Evolutionary conservation across 139 green algal genomes (phyloP).

Genomic region (Penium margaritaceum): DNA sequence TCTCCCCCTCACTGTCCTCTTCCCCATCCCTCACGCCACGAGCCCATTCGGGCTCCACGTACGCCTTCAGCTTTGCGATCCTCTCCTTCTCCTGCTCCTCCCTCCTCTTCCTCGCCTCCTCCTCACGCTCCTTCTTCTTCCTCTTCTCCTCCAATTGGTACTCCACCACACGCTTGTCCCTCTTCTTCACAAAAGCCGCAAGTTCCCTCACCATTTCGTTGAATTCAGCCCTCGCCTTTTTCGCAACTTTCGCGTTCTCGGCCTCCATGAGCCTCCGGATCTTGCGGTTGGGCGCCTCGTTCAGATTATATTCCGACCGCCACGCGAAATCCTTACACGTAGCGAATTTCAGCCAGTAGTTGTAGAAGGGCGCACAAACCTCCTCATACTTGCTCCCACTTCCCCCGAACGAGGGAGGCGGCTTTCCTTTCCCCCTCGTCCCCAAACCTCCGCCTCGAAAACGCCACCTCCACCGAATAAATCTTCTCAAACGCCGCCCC

Average conservation of each 20-base stretch:
- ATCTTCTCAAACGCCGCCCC: conserved; percentile 61
- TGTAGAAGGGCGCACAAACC: conserved; percentile 80
- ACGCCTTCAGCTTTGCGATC: neutral
- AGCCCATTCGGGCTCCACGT: conserved; percentile 36
- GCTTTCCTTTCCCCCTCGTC: neutral
- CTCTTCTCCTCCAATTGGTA: conserved; percentile 32
- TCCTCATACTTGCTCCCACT: conserved; percentile 41
- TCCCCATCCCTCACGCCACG: conserved; percentile 1
- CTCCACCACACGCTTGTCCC: conserved; percentile 70
- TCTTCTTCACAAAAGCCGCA: conserved; percentile 75
- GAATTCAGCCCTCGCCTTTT: conserved; percentile 57
- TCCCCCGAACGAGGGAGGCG: conserved; percentile 41
- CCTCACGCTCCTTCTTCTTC: conserved; percentile 25
- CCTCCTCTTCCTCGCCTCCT: conserved; percentile 43
- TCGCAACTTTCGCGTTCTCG: conserved; percentile 73
- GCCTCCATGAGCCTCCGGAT: conserved; percentile 82
- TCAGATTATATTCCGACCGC: conserved; percentile 77
- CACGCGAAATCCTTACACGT: conserved; percentile 77
- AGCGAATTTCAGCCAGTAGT: conserved; percentile 69
- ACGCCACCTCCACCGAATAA: conserved; percentile 24
- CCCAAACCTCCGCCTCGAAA: neutral
- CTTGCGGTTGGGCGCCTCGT: conserved; percentile 69
- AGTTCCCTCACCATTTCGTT: conserved; percentile 75
- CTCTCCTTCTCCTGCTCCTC: conserved; percentile 42
- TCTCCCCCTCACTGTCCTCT: conserved; percentile 37